phyloP scores from a whole-genome alignment of 768 basidiomycete genomes.

The Xerocomellus amylosporus region DNA sequence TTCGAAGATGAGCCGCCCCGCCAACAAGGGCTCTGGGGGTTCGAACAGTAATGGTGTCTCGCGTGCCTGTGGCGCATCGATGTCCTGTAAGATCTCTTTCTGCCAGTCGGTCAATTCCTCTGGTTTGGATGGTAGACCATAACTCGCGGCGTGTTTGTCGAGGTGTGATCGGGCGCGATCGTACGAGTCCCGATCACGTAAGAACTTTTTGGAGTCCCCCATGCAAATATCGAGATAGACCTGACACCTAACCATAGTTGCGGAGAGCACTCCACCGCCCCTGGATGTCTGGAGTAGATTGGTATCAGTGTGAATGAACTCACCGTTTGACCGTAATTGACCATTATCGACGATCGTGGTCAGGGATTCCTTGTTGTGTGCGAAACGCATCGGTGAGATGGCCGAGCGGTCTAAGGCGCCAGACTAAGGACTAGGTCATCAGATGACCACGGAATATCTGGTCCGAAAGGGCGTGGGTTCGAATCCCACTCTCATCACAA shows the following conservation, averaged over 20 bases:
- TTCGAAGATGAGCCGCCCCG: constrained; percentile 42
- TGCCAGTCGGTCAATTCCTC: constrained; percentile 43
- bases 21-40: constrained; percentile 37
- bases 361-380: not conserved
- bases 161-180: constrained; percentile 35
- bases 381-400: constrained; percentile 35
- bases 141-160: constrained; percentile 37
- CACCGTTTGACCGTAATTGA: not conserved
- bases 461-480: constrained; percentile 43
- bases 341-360: not conserved
- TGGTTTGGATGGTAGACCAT: constrained; percentile 40
- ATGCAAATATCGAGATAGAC: constrained; percentile 43
- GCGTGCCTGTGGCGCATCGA: constrained; percentile 35
- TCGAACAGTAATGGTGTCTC: constrained; percentile 32
- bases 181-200: constrained; percentile 29
- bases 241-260: constrained; percentile 7
- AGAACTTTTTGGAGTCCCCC: constrained; percentile 35
- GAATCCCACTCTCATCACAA: constrained; percentile 39
- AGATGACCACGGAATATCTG: constrained; percentile 30
- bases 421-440: constrained; percentile 48
- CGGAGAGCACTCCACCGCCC: not conserved
- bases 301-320: not conserved
- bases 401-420: constrained; percentile 64
- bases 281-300: not conserved
- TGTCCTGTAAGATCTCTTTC: constrained; percentile 43